Evolutionary conservation across 2,329 filamentous ascomycete species (phyloP), one percentile per base, ranked within the genome.

Genomic region (Monosporascus sp.): DNA sequence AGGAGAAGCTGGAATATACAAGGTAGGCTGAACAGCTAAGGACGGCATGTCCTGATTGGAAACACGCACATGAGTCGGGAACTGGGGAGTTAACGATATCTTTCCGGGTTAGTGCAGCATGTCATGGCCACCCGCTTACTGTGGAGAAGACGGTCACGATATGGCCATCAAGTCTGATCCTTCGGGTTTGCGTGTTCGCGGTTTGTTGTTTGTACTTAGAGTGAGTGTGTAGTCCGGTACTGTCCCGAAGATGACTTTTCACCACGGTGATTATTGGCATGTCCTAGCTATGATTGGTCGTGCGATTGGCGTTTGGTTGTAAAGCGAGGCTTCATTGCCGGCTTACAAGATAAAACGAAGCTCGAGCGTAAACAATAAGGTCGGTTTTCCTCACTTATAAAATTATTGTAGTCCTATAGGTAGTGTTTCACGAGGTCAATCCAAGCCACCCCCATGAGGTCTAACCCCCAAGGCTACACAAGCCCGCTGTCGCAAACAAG

Each of bases 101-200:
- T 49, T 17, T 54, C 31, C 61, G 59, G 58, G 52, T 56, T 43
- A 53, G 49, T 56, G 56, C 56, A 59, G 59, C 37, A 54, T 59
- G 51, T 56, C 49, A 48, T 54, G 53, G 56, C 55, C 36, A 55
- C 55, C 22, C 57, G 54, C 56, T 54, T 58, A 55, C 48, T 50
- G 55, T 47, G 46, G 53, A 53, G 55, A 52, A 54, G 51, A 22
- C 49, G 40, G 43, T 26, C 43, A 46, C 17, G 16, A 8, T 45
- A 45, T 19, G 14, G 26, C 7, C n/a, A 27, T 7, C 17, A 19
- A 26, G 11, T 26, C 22, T 24, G n/a, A 26, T 46, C 14, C 26
- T 4, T 26, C 43, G 24, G 43, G 24, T 26, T 45, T 22, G 24
- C 11, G 17, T 26, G 24, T 26, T 34, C 9, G 7, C 24, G 17